Conservation (phyloP, 495 filamentous ascomycete species). For the Astrothelium subdiscretum region DNA sequence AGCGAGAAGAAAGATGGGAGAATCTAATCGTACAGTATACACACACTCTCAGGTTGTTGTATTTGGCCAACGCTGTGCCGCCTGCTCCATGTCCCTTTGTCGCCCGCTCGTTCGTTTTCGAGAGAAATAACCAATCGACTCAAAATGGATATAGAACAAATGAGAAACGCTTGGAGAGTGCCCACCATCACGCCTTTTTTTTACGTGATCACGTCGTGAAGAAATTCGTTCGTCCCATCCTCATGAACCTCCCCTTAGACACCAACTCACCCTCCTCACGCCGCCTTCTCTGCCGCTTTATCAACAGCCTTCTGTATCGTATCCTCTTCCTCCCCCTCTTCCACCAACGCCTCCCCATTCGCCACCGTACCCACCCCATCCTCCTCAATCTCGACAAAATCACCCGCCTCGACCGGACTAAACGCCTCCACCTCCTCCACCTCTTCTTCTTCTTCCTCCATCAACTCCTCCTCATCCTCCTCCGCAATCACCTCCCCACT, state of each 20-base stretch:
- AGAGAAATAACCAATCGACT: not conserved
- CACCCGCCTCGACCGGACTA: conserved; percentile 14
- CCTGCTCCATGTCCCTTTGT: not conserved
- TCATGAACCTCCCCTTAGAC: too few species aligned
- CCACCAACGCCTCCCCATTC: conserved; percentile 7
- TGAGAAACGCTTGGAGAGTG: not conserved
- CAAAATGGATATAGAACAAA: not conserved
- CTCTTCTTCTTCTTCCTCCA: conserved; percentile 21
- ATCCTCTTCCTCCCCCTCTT: conserved; percentile 9
- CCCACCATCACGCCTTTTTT: too few species aligned
- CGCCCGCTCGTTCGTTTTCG: not conserved
- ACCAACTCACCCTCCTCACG: not conserved
- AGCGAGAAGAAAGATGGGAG: not conserved
- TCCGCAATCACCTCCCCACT: conserved; percentile 73
- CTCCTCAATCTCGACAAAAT: conserved; percentile 8
- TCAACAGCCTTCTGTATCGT: conserved; percentile 1
- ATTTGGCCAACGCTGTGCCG: not conserved
- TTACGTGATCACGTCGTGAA: not conserved
- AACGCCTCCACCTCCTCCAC: conserved; percentile 32
- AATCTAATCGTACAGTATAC: not conserved
- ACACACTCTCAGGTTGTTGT: not conserved
- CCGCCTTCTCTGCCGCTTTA: not conserved
- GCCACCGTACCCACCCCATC: not conserved
- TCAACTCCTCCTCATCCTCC: conserved; percentile 67
- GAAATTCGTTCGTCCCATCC: too few species aligned